Percentiles rank a stretch among this genome's conserved stretches.
Evolutionary conservation across 2,329 filamentous ascomycete genomes (phyloP).

Genomic region (Xylariaceae sp.): DNA sequence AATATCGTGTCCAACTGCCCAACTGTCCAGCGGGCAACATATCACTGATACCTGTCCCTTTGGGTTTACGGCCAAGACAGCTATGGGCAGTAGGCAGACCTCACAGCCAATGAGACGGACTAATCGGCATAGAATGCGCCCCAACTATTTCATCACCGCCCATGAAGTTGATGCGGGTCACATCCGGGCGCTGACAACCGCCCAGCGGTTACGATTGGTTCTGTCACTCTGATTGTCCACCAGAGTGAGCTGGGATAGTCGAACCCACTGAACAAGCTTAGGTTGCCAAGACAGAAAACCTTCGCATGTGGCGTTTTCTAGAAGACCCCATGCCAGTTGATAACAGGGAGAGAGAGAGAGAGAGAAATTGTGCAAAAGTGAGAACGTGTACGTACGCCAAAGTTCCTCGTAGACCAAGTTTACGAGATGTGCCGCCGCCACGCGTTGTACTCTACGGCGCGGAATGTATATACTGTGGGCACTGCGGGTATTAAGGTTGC

Average conservation of each 20-base stretch:
- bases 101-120: constrained; percentile 14
- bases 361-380: too few species aligned
- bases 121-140: constrained; percentile 24
- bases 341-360: too few species aligned
- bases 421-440: too few species aligned
- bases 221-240: constrained; percentile 19
- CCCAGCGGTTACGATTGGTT: constrained; percentile 17
- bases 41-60: constrained; percentile 7
- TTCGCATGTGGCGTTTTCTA: constrained; percentile 26
- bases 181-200: constrained; percentile 24
- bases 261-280: constrained; percentile 29
- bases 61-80: constrained; percentile 16
- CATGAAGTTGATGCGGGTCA: constrained; percentile 23
- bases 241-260: constrained; percentile 7
- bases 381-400: constrained; percentile 21
- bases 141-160: constrained; percentile 19
- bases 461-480: constrained; percentile 27
- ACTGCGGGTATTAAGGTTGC: constrained; percentile 25
- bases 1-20: not conserved
- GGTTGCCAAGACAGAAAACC: constrained; percentile 13
- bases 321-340: constrained; percentile 26
- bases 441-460: not conserved
- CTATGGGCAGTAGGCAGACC: constrained; percentile 21
- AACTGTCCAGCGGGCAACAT: not conserved
- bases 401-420: constrained; percentile 16